A percentile compares a stretch with the other conserved stretches of the same genome.
These are phyloP conservation scores for Nemania sp. DNA, from an alignment of 2,329 filamentous ascomycete genomes.

Conservation along the genomic window DNA sequence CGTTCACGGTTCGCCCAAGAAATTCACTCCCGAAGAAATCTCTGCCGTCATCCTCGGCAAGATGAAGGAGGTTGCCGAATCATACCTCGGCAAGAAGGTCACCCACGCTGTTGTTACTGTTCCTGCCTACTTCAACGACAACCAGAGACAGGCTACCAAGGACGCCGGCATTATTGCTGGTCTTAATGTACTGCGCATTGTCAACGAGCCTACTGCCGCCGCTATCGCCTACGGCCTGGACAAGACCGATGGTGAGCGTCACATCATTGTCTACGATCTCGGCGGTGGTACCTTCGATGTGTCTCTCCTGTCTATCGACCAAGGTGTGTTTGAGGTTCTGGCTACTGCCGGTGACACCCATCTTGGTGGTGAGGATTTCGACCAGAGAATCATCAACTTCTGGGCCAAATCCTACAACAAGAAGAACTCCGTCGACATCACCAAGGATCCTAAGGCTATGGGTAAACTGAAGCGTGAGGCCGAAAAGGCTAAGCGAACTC, in stretches of 20 bases:
- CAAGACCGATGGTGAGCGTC: constrained; percentile 80
- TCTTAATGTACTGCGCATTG: constrained; percentile 92
- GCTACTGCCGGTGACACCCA: constrained; percentile 96
- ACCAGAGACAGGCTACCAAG: constrained; percentile 95
- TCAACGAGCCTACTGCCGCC: constrained; percentile 95
- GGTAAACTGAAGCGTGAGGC: constrained; percentile 99
- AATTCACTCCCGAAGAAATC: constrained; percentile 79
- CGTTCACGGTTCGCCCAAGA: constrained; percentile 66
- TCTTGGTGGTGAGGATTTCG: constrained; percentile 98
- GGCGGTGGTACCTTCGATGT: constrained; percentile 96
- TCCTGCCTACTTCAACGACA: constrained; percentile 98
- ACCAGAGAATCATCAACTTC: constrained; percentile 95
- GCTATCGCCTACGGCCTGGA: constrained; percentile 93
- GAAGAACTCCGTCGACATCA: constrained; percentile 90
- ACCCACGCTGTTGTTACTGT: constrained; percentile 91
- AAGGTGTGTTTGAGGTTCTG: constrained; percentile 92
- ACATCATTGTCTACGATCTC: constrained; percentile 92
- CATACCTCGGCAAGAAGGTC: constrained; percentile 79
- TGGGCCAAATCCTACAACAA: constrained; percentile 99
- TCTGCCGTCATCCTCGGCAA: constrained; percentile 81
- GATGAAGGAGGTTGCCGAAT: constrained; percentile 83
- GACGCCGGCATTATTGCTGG: constrained; percentile 90
- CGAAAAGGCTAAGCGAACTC: constrained; percentile 98
- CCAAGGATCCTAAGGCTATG: constrained; percentile 96
- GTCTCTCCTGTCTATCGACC: constrained; percentile 86